phyloP scores from a whole-genome alignment of 148 eudicot genomes.

The Rheum nobile region DNA sequence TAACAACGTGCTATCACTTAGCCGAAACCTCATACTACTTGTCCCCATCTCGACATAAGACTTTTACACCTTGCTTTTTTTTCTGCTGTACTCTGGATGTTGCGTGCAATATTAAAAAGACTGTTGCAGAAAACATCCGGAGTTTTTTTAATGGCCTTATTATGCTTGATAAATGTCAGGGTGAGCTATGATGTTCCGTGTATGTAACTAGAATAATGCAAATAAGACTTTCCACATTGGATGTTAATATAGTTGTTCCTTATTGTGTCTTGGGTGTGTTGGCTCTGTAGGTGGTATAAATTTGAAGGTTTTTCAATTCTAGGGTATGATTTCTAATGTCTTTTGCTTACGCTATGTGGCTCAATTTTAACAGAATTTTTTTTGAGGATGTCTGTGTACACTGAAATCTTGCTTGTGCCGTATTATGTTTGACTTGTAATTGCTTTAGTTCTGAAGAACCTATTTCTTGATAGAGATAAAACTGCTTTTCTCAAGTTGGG shows the following conservation, averaged over 20 bases:
- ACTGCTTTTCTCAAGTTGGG: not conserved
- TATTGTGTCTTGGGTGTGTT: not conserved
- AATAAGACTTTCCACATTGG: not conserved
- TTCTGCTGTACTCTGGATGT: not conserved
- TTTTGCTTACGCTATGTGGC: not conserved
- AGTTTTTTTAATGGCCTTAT: not conserved
- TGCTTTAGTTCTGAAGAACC: not conserved
- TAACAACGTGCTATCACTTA: not conserved
- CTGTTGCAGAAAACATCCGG: not conserved
- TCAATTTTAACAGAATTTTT: not conserved
- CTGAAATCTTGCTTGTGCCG: not conserved
- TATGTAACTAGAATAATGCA: not conserved
- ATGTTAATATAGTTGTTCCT: not conserved
- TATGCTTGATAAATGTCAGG: not conserved
- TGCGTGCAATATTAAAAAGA: not conserved
- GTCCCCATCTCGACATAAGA: not conserved
- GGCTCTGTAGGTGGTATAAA: not conserved
- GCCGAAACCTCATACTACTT: not conserved
- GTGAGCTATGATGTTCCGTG: not conserved
- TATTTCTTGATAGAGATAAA: not conserved
- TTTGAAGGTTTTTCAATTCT: not conserved
- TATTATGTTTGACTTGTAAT: not conserved
- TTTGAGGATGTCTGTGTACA: not conserved
- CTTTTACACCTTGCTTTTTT: not conserved
- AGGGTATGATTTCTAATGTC: not conserved